Percentiles rank a stretch among this genome's conserved stretches.
Conservation (phyloP, 805 yeast species). For the Maudiozyma bulderi region DNA sequence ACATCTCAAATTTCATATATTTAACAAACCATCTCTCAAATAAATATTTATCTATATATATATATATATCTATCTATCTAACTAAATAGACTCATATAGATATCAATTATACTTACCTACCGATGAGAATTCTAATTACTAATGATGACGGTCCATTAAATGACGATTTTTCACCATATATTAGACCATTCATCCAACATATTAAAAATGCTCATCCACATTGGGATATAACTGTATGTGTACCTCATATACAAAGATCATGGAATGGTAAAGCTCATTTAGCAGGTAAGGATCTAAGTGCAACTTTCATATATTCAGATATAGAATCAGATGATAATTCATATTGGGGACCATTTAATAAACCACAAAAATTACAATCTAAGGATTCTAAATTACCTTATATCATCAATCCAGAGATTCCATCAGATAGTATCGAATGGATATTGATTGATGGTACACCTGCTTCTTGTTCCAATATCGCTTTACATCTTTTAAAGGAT, state of each 20-base stretch:
- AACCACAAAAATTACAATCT: constrained; percentile 40
- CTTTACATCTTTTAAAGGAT: constrained; percentile 56
- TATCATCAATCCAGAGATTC: constrained; percentile 14
- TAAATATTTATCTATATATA: too few species aligned
- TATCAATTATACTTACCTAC: too few species aligned
- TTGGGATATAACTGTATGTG: constrained; percentile 78
- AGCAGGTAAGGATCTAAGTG: constrained; percentile 58
- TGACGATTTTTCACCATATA: constrained; percentile 70
- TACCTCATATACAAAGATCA: constrained; percentile 76
- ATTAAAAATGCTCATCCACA: constrained; percentile 47
- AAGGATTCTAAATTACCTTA: constrained; percentile 19
- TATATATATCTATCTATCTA: too few species aligned
- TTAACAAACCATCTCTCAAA: background rate
- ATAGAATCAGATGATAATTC: constrained; percentile 43
- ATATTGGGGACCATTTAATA: constrained; percentile 59
- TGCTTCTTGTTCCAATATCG: constrained; percentile 90
- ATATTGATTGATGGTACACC: constrained; percentile 85
- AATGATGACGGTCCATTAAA: constrained; percentile 96
- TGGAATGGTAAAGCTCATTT: constrained; percentile 98
- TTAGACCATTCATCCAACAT: constrained; percentile 70
- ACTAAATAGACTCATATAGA: too few species aligned
- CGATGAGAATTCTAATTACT: constrained; percentile 53
- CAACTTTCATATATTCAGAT: constrained; percentile 48
- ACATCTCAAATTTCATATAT: background rate
- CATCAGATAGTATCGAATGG: constrained; percentile 60